Conservation (phyloP, 1,139 yeast genomes). For the Pichia cactophila region DNA sequence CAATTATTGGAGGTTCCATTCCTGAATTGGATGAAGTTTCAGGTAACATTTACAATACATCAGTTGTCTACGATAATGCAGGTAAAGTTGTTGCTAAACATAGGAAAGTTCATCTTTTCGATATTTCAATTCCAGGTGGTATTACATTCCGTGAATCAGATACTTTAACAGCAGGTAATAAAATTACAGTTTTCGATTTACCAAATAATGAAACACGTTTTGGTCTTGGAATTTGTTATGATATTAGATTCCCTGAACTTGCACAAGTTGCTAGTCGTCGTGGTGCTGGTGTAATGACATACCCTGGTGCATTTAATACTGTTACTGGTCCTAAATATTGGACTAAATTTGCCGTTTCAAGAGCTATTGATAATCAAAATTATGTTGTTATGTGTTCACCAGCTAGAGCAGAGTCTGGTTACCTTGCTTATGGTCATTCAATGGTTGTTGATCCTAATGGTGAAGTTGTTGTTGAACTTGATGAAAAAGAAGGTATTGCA, state of each 20-base stretch:
- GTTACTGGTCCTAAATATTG: conserved; percentile 95
- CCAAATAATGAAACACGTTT: conserved; percentile 63
- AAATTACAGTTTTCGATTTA: conserved; percentile 67
- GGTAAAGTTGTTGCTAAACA: conserved; percentile 81
- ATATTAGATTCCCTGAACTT: conserved; percentile 84
- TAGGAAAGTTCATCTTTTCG: conserved; percentile 83
- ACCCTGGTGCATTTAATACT: conserved; percentile 94
- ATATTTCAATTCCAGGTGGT: conserved; percentile 83
- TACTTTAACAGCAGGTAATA: conserved; percentile 68
- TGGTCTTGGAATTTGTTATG: conserved; percentile 91
- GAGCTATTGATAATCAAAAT: conserved; percentile 86
- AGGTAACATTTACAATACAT: conserved; percentile 67
- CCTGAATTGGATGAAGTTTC: conserved; percentile 55
- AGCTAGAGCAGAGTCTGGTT: conserved; percentile 65
- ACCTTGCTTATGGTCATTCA: conserved; percentile 93
- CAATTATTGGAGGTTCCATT: conserved; percentile 82
- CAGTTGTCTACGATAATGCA: conserved; percentile 58
- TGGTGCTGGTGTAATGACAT: conserved; percentile 80
- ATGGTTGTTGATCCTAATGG: conserved; percentile 83
- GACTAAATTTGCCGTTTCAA: conserved; percentile 76
- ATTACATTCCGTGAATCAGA: conserved; percentile 79
- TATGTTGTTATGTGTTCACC: conserved; percentile 82
- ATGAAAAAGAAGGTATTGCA: conserved; percentile 72
- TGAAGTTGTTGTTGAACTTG: conserved; percentile 73
- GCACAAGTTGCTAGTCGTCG: conserved; percentile 73